phyloP scores from a whole-genome alignment of 2,329 filamentous ascomycete genomes.

The Sordariomycetes sp. region DNA sequence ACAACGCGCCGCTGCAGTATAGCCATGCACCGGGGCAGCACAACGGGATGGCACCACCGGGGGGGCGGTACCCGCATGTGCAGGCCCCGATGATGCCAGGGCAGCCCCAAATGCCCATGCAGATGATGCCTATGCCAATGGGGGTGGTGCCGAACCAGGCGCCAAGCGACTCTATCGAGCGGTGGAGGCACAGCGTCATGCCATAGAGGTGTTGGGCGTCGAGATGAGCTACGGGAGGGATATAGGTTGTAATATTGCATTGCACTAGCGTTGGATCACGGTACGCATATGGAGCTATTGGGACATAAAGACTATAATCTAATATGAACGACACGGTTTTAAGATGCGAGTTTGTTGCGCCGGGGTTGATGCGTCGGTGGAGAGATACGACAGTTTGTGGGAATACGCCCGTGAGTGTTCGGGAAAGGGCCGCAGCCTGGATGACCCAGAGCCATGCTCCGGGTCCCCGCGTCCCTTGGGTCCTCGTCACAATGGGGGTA shows the following conservation, averaged over 20 bases:
- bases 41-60: background rate
- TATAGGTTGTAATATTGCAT: background rate
- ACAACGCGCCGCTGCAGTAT: slow-evolving; percentile 13
- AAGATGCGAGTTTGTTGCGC: background rate
- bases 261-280: background rate
- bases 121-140: slow-evolving; percentile 6
- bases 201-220: background rate
- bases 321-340: background rate
- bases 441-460: too few species aligned
- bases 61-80: background rate
- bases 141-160: slow-evolving; percentile 5
- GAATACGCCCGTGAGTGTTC: background rate
- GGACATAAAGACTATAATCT: slow-evolving; percentile 1
- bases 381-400: background rate
- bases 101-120: slow-evolving; percentile 14
- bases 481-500: too few species aligned
- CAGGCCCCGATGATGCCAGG: background rate
- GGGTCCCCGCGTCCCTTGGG: too few species aligned
- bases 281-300: slow-evolving; percentile 1
- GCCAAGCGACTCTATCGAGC: background rate
- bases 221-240: background rate
- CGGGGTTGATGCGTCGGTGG: too few species aligned
- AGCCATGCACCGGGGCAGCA: slow-evolving; percentile 1
- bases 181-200: background rate
- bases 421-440: too few species aligned